These are phyloP conservation scores for Kodamaea arcana DNA, from an alignment of 1,139 yeast genomes.

Conservation along the genomic window DNA sequence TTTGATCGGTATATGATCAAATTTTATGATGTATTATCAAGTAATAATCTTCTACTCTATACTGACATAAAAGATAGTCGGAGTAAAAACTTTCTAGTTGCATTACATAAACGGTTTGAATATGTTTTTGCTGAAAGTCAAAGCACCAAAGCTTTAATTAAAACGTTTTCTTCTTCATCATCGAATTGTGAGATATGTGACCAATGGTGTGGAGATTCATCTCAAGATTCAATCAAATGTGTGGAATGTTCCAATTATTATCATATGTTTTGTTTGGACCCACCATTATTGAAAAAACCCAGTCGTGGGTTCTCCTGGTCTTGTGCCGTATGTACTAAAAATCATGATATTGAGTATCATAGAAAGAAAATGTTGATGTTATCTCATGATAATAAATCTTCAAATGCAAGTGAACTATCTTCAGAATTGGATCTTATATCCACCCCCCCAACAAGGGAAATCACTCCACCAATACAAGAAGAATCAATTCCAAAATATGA, in stretches of 20 bases:
- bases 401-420: conserved; percentile 33
- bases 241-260: conserved; percentile 68
- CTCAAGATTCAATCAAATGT: conserved; percentile 74
- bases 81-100: conserved; percentile 51
- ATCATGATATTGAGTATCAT: conserved; percentile 35
- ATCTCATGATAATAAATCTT: conserved; percentile 40
- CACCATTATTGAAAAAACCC: conserved; percentile 77
- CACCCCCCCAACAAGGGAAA: conserved; percentile 4
- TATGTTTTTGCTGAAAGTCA: conserved; percentile 77
- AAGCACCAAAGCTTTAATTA: conserved; percentile 58
- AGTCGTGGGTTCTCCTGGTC: conserved; percentile 90
- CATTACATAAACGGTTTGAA: conserved; percentile 64
- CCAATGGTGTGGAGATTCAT: conserved; percentile 67
- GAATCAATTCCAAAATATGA: conserved; percentile 53
- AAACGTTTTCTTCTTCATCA: conserved; percentile 53
- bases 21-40: conserved; percentile 65
- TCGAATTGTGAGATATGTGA: conserved; percentile 67
- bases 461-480: conserved; percentile 1
- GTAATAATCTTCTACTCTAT: conserved; percentile 47
- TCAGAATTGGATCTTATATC: conserved; percentile 22
- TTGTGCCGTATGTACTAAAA: conserved; percentile 74
- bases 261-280: conserved; percentile 84
- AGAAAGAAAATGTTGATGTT: conserved; percentile 39
- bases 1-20: conserved; percentile 85
- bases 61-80: conserved; percentile 52